Evolutionary conservation across 306 rosid genomes (phyloP), one percentile per base, ranked within the genome.

Genomic region (Carpinus fangiana): DNA sequence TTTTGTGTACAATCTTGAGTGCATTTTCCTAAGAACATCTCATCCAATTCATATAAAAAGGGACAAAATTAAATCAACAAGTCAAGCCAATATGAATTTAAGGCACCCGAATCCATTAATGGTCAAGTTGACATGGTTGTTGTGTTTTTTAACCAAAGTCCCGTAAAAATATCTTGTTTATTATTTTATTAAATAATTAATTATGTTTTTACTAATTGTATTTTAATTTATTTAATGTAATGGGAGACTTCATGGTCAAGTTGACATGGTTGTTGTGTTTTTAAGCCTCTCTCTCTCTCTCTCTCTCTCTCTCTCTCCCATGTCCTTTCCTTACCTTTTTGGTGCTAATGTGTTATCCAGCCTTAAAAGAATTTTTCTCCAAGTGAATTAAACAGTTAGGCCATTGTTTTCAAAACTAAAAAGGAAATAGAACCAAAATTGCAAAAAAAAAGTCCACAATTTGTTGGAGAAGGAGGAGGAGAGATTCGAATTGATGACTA

Each of bases 1-100:
- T 70, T 83, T 60, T 81, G 68, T 81, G 84, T 79, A 76, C 82
- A 26, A 76, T 81, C 47, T 79, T 76, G 76, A 43, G 81, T 65
- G 72, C 84, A 77, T 47, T 74, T 72, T 46, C 71, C 76, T 68
- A 68, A 53, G 10, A 57, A 67, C 12, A 28, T 16, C 66, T 67
- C 53, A 67, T 82, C 68, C 21, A 0, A 74, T 68, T 65, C n/a
- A 34, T 31, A 53, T 67, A 60, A 65, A 67, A 81, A 0, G 18
- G 57, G 23, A 65, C 64, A 76, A 74, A 80, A 59, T 64, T 55
- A 81, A 21, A 70, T 81, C 21, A 75, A 71, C 43, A 16, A 31
- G 13, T 31, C 62, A 48, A 43, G 28, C 64, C 59, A 54, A 48
- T 23, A 12, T 62, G 60, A 82, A 72, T 50, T 31, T 11, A 17